Base-by-base conservation (phyloP, 352 stramenopile species). In the Phytophthora fragariaefolia region DNA sequence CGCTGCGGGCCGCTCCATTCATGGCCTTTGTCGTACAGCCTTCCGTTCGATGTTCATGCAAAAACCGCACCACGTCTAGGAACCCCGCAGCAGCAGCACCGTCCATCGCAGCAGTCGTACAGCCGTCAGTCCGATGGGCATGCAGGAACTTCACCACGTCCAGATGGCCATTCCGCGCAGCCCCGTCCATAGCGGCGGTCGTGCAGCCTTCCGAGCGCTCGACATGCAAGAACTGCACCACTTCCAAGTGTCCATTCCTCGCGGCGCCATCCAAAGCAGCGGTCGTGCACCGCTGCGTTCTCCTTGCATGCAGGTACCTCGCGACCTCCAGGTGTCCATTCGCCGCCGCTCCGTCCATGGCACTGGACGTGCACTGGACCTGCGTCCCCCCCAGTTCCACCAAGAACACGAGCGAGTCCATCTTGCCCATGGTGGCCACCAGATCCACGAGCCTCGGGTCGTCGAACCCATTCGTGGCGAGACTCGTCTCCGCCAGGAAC, bases 211-310 rank as follows among this genome's bases (percentile, higher is more conserved):
- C 61, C 1, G 28, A 51, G 7, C 66, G 43, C 17, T 71, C 49
- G 3, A 42, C 53, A 38, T 78, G 58, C 26, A 82, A 55, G 42
- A 77, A 83, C 23, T 62, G 58, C 18, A 83, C 69, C 6, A 80
- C 50, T 2, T 74, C 38, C n/a, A 79, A 26, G 23, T 73, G 73
- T 6, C 75, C 75, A 46, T 83, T 73, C 38, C 24, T 46, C 15
- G 75, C 75, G 1, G 76, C 69, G 1, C 55, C 55, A 53, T 83
- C 69, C 62, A 91, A 86, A 7, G 80, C 80, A 2, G 65, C 54
- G 6, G 58, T 43, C 2, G 75, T 83, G 53, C 81, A 92, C 0
- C 67, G 70, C 1, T 52, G 58, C 0, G 45, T 69, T 10, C 60
- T 52, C 5, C 56, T 28, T 1, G 10, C 34, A 48, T 79, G 60